Evolutionary conservation across 345 rosid species (phyloP).

Genomic region (Adansonia digitata): DNA sequence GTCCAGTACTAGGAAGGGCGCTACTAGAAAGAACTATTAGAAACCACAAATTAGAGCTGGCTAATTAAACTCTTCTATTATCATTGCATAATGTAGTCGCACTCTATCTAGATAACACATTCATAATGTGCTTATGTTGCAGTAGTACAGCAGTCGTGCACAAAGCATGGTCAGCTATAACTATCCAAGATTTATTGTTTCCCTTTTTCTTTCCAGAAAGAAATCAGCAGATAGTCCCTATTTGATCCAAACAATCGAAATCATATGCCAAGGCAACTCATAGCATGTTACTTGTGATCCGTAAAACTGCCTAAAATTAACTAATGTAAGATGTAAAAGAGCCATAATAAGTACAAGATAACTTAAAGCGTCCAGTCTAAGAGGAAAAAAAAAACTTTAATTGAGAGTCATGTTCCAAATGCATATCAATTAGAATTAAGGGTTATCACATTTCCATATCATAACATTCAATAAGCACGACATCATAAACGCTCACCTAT

Average conservation of each 20-base stretch:
- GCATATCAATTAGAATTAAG: not conserved
- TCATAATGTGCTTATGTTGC: not conserved
- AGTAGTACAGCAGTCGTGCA: not conserved
- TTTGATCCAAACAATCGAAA: not conserved
- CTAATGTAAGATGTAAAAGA: not conserved
- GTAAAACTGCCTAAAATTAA: not conserved
- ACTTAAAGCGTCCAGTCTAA: not conserved
- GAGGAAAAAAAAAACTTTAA: not conserved
- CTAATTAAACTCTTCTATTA: not conserved
- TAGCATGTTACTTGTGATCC: not conserved
- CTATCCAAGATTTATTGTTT: not conserved
- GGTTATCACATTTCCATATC: not conserved
- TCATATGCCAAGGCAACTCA: not conserved
- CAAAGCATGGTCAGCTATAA: not conserved
- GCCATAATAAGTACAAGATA: not conserved
- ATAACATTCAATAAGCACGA: not conserved
- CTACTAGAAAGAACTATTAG: not conserved
- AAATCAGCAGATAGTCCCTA: not conserved
- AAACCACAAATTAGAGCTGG: not conserved
- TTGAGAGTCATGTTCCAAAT: not conserved
- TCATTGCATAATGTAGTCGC: not conserved
- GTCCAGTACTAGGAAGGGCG: not conserved
- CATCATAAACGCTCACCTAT: not conserved
- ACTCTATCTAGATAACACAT: not conserved
- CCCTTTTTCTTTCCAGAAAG: not conserved